Evolutionary conservation across 306 rosid genomes (phyloP).

Genomic region (Glycine tomentella): DNA sequence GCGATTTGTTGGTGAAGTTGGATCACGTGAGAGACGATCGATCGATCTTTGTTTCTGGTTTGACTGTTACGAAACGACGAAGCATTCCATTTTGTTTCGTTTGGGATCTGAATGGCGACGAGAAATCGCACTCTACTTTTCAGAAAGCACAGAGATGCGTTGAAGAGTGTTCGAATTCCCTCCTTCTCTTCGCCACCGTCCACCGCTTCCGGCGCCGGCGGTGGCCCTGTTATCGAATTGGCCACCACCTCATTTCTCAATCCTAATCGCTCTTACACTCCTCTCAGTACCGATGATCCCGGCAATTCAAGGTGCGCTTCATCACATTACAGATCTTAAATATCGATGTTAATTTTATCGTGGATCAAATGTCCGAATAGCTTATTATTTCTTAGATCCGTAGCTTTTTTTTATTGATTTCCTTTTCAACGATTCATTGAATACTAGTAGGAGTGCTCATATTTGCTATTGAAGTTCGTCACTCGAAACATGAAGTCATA

Average conservation of each 20-base stretch:
- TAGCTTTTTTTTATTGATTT: constrained; percentile 3
- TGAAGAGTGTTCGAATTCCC: constrained; percentile 84
- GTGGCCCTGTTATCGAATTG: constrained; percentile 91
- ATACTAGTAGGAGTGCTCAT: neutral
- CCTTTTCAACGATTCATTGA: constrained; percentile 1
- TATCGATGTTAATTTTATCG: neutral
- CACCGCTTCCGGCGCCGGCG: constrained; percentile 53
- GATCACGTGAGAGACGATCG: constrained; percentile 50
- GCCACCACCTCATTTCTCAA: constrained; percentile 81
- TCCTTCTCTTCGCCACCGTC: constrained; percentile 56
- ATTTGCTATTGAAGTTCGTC: constrained; percentile 22
- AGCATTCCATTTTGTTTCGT: constrained; percentile 29
- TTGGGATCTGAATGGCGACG: constrained; percentile 67
- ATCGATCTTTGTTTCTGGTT: constrained; percentile 21
- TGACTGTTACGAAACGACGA: constrained; percentile 42
- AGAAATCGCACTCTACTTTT: constrained; percentile 72
- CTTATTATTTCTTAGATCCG: constrained; percentile 27
- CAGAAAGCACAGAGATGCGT: constrained; percentile 72
- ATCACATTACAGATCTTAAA: constrained; percentile 44
- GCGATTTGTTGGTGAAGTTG: constrained; percentile 25
- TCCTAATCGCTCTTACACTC: constrained; percentile 81
- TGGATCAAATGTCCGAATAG: constrained; percentile 35
- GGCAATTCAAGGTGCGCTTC: constrained; percentile 78
- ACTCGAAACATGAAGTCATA: constrained; percentile 27
- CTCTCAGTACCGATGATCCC: constrained; percentile 96